A percentile compares a stretch with the other conserved stretches of the same genome.
Evolutionary conservation across 768 basidiomycete genomes (phyloP).

Genomic region (Aureoboletus auriporus): DNA sequence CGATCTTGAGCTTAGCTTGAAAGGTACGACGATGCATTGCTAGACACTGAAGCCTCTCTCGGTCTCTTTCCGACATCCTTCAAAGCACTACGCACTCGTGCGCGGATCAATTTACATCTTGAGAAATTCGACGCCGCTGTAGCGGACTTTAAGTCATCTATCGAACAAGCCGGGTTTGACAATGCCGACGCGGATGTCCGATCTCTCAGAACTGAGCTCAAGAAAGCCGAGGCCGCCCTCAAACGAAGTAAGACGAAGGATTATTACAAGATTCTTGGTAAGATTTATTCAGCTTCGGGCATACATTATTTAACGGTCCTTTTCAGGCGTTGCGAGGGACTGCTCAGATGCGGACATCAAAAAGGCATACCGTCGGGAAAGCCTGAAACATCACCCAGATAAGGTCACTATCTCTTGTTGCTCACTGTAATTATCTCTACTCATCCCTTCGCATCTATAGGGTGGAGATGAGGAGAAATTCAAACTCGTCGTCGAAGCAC

Average conservation of each 20-base stretch:
- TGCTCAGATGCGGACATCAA: slow-evolving; percentile 74
- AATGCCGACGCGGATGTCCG: slow-evolving; percentile 60
- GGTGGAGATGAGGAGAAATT: slow-evolving; percentile 96
- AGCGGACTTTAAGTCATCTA: slow-evolving; percentile 74
- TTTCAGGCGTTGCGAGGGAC: slow-evolving; percentile 43
- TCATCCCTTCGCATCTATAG: slow-evolving; percentile 32
- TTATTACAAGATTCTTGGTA: slow-evolving; percentile 75
- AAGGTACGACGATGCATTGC: slow-evolving; percentile 62
- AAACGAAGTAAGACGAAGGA: slow-evolving; percentile 91
- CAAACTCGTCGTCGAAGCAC: slow-evolving; percentile 82
- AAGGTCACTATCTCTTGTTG: slow-evolving; percentile 44
- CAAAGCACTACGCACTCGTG: slow-evolving; percentile 85
- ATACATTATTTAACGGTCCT: neutral
- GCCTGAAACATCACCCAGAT: slow-evolving; percentile 81
- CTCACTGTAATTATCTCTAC: neutral
- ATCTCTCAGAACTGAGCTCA: slow-evolving; percentile 60
- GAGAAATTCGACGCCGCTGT: slow-evolving; percentile 72
- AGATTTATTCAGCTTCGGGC: neutral
- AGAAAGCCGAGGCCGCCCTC: slow-evolving; percentile 76
- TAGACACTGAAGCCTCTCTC: slow-evolving; percentile 68
- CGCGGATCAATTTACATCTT: slow-evolving; percentile 69
- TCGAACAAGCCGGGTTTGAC: slow-evolving; percentile 66
- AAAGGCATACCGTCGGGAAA: slow-evolving; percentile 88
- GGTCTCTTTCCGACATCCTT: slow-evolving; percentile 59
- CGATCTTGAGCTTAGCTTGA: slow-evolving; percentile 44